These are phyloP conservation scores for Venturia nashicola DNA, from an alignment of 2,329 filamentous ascomycete genomes.

Conservation along the genomic window DNA sequence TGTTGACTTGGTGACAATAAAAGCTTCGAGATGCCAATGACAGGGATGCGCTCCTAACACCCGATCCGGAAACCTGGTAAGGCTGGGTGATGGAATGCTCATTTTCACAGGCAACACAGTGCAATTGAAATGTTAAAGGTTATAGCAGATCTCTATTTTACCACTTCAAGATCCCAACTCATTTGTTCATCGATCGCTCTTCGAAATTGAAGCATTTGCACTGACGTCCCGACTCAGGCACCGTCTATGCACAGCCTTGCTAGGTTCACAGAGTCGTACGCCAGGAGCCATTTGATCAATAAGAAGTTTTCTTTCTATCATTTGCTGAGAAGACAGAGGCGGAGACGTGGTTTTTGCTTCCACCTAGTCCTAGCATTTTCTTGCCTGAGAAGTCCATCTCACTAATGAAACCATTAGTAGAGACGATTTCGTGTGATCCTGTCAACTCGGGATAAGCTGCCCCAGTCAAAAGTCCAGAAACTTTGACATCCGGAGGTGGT, in stretches of 20 bases:
- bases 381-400: constrained; percentile 33
- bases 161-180: neutral
- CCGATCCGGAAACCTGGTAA: neutral
- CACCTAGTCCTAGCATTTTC: constrained; percentile 21
- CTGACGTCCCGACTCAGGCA: too few species aligned
- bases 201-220: neutral
- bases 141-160: neutral
- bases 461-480: constrained; percentile 32
- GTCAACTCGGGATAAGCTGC: constrained; percentile 32
- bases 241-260: too few species aligned
- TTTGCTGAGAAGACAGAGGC: constrained; percentile 26
- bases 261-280: too few species aligned
- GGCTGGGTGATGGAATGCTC: neutral
- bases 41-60: neutral
- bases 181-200: neutral
- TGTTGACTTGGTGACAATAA: neutral
- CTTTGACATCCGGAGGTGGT: constrained; percentile 32
- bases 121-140: neutral
- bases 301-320: constrained; percentile 16
- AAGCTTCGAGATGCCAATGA: neutral
- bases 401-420: constrained; percentile 28
- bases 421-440: constrained; percentile 29
- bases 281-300: too few species aligned
- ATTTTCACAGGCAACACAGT: neutral
- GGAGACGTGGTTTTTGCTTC: constrained; percentile 30